Evolutionary conservation across 768 basidiomycete species (phyloP).

Genomic region (Termitomyces sp.): DNA sequence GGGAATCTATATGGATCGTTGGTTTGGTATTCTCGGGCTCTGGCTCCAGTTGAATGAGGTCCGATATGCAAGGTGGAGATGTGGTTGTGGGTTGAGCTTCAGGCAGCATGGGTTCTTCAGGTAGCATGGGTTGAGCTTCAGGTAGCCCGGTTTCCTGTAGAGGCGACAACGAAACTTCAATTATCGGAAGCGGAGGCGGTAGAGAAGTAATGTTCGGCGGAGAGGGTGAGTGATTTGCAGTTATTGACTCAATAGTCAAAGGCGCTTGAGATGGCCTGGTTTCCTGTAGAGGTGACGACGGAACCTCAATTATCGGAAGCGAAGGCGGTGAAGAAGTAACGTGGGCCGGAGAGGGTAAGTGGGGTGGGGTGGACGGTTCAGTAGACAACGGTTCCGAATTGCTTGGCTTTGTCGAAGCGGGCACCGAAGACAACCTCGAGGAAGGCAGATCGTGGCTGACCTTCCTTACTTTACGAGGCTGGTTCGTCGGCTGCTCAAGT

Average conservation of each 20-base stretch:
- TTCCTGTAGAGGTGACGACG: neutral
- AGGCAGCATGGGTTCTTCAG: too few species aligned
- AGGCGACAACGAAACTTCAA: neutral
- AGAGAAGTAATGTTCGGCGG: neutral
- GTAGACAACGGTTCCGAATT: neutral
- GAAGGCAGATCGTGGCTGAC: conserved; percentile 7
- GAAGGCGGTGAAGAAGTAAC: neutral
- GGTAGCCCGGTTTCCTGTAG: neutral
- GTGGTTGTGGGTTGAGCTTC: neutral
- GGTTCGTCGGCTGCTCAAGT: neutral
- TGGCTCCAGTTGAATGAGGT: neutral
- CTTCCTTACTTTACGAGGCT: conserved; percentile 12
- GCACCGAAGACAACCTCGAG: neutral
- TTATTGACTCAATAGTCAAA: too few species aligned
- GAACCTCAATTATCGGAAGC: neutral
- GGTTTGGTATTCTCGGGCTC: too few species aligned
- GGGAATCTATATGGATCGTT: neutral
- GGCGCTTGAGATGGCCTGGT: neutral
- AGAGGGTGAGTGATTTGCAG: neutral
- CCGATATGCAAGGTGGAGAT: neutral
- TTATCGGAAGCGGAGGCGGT: neutral
- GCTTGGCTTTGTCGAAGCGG: neutral
- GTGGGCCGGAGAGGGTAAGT: neutral
- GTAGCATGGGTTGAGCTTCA: too few species aligned
- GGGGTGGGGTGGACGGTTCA: neutral